Base-by-base conservation (phyloP, 805 yeast species). In the Myxozyma neglecta region DNA sequence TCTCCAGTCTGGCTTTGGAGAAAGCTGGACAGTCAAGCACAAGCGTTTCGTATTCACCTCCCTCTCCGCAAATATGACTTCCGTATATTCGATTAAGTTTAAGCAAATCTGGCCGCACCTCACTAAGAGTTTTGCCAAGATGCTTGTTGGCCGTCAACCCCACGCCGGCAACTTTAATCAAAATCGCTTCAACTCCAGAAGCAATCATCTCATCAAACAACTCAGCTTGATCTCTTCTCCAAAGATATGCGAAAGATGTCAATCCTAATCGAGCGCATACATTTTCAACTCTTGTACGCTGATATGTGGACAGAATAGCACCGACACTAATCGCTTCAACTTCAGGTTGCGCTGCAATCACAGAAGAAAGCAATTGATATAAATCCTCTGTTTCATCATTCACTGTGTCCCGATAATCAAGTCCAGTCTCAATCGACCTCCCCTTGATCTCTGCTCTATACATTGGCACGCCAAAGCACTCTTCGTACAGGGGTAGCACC, bases 41-140 rank as follows among this genome's bases (percentile, higher is more conserved):
- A 68, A 93, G 77, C 0, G 97, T 87, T 73, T 94, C 99, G 74
- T 90, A 94, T 74, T 94, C 99, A 0, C 99, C 99, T 39, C 99
- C 99, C 77, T 94, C 99, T 13, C 99, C 99, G 76, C 99, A 94
- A 0, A 94, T 85, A 73, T 93, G 97, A 13, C 92, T 89, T 1
- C 92, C 96, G 74, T 83, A 92, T 73, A 77, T 75, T 9, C 72
- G 62, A 72, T 91, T 87, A 63, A 92, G 76, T 11, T 56, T 59
- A 5, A 70, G 65, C 71, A 94, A 73, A 0, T 77, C 80, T 0
- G 90, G 88, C 58, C 81, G 82, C 65, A 87, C 77, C 63, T 88
- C 82, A 4, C 79, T 82, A 47, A 94, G 76, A 1, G 86, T 76
- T 72, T 82, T 81, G 1, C 96, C 96, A 63, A 94, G 76, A 74